Evolutionary conservation across 2,329 filamentous ascomycete species (phyloP).

Genomic region (Plectosphaerella cucumerina): DNA sequence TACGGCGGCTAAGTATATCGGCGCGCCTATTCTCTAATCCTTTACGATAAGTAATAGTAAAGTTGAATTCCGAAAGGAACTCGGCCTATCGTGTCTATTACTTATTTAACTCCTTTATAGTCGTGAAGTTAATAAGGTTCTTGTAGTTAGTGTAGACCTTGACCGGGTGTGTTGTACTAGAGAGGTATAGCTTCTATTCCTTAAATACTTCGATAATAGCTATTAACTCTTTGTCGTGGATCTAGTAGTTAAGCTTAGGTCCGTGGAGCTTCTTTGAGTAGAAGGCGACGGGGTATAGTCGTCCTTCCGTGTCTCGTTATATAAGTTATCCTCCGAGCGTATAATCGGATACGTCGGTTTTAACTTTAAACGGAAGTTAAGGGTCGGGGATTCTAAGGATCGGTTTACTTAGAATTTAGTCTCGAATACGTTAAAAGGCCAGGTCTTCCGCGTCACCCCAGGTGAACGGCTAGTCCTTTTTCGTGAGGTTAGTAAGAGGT

Average conservation of each 20-base stretch:
- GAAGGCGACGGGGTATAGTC: no score
- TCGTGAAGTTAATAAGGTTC: not conserved
- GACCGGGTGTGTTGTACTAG: not conserved
- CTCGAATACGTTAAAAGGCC: not conserved
- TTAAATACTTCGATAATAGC: not conserved
- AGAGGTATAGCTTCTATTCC: not conserved
- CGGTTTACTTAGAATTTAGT: not conserved
- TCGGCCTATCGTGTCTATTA: no score
- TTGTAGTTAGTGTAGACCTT: no score
- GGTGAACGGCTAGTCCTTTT: not conserved
- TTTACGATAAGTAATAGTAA: no score
- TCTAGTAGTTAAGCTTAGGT: not conserved
- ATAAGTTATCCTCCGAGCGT: no score
- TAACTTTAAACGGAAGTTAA: conserved; percentile 5
- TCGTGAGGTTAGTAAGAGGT: not conserved
- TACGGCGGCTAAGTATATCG: no score
- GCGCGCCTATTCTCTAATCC: no score
- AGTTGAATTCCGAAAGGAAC: no score
- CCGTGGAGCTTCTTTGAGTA: no score
- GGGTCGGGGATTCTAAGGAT: not conserved
- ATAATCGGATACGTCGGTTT: no score
- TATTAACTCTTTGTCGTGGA: conserved; percentile 1
- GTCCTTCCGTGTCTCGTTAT: no score
- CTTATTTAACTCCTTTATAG: not conserved
- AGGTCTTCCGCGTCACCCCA: not conserved